Percentiles rank a stretch among this genome's conserved stretches.
phyloP scores from a whole-genome alignment of 257 asterid species.

The Plantago major region DNA sequence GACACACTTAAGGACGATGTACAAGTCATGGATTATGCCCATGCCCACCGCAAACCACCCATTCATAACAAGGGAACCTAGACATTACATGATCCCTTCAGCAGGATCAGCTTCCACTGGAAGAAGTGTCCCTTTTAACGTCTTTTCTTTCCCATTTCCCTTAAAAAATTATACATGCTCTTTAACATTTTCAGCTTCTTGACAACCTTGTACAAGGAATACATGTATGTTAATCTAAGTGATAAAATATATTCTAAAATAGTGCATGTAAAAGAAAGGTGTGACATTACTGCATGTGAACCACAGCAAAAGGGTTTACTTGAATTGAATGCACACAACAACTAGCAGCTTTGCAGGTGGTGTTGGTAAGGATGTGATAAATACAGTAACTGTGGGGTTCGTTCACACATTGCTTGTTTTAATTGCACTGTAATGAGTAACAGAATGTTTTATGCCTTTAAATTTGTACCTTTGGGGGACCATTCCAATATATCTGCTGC shows the following conservation, averaged over 20 bases:
- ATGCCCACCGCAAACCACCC: conserved; percentile 84
- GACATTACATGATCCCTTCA: neutral
- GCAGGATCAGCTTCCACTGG: too few species aligned
- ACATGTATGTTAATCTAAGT: neutral
- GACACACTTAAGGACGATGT: conserved; percentile 33
- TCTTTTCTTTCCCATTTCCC: too few species aligned
- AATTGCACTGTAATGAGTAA: too few species aligned
- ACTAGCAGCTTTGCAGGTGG: conserved; percentile 13
- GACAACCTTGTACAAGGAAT: too few species aligned
- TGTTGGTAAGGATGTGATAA: conserved; percentile 14
- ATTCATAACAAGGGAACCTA: conserved; percentile 66
- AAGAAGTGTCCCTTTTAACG: too few species aligned
- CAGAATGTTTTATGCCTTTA: too few species aligned
- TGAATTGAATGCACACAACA: conserved; percentile 19
- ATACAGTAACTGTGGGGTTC: conserved; percentile 16
- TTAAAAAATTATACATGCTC: neutral
- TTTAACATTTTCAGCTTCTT: too few species aligned
- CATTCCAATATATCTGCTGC: too few species aligned
- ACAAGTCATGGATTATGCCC: conserved; percentile 71
- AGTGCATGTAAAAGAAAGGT: neutral
- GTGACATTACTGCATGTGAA: too few species aligned
- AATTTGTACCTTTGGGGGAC: too few species aligned
- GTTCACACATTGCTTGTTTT: conserved; percentile 26
- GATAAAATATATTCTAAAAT: neutral
- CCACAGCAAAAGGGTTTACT: neutral